phyloP scores from a whole-genome alignment of 2,329 filamentous ascomycete genomes.

The Aspergillus fischeri region DNA sequence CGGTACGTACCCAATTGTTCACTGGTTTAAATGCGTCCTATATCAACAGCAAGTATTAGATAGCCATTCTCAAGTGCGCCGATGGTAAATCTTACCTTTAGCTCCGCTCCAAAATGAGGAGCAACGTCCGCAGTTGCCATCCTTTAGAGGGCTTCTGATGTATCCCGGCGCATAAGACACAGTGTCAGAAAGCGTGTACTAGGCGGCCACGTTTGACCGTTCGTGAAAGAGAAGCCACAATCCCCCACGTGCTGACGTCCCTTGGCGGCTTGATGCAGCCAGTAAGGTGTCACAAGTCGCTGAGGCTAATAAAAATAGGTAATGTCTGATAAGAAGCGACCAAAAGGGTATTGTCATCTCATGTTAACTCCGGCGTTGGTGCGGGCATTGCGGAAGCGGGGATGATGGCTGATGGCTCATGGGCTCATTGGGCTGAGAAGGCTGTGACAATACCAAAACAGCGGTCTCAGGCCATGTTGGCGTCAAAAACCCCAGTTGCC shows the following conservation, averaged over 20 bases:
- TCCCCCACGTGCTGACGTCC: background rate
- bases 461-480: constrained; percentile 15
- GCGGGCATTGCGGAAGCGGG: constrained; percentile 20
- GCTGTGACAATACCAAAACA: constrained; percentile 24
- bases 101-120: constrained; percentile 86
- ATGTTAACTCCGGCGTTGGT: background rate
- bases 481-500: background rate
- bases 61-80: background rate
- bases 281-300: background rate
- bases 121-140: constrained; percentile 81
- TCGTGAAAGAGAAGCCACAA: background rate
- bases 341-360: background rate
- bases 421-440: constrained; percentile 7
- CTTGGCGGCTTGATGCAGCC: background rate
- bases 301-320: background rate
- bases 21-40: constrained; percentile 96
- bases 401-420: constrained; percentile 19
- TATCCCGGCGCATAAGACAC: constrained; percentile 22
- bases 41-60: background rate
- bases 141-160: constrained; percentile 17
- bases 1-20: constrained; percentile 69
- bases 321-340: background rate
- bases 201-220: background rate
- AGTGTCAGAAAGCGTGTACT: background rate
- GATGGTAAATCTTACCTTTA: constrained; percentile 64